Conservation (phyloP, 345 rosid genomes). For the Sonneratia alba region DNA sequence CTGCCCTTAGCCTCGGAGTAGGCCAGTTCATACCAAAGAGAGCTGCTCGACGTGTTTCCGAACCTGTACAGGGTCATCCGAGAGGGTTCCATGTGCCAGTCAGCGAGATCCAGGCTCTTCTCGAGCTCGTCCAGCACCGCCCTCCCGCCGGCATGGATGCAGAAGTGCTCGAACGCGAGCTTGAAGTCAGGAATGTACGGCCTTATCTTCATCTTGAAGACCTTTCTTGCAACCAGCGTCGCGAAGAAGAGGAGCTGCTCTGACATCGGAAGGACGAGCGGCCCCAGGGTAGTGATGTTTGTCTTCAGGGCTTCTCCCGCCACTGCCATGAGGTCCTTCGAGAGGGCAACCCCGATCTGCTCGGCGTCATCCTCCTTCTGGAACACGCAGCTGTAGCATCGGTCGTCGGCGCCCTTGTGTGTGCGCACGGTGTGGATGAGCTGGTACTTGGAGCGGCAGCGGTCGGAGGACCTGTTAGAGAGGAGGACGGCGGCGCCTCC, state of each 20-base stretch:
- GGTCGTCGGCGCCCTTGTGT: conserved; percentile 47
- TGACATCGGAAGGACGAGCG: conserved; percentile 49
- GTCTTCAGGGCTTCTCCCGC: conserved; percentile 62
- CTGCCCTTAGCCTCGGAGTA: conserved; percentile 62
- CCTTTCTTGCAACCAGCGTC: conserved; percentile 28
- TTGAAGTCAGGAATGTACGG: conserved; percentile 59
- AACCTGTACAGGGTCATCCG: conserved; percentile 66
- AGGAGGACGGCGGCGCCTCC: conserved; percentile 53
- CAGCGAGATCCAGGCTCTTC: conserved; percentile 42
- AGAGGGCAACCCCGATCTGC: conserved; percentile 35
- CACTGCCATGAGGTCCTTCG: conserved; percentile 46
- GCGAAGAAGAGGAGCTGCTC: conserved; percentile 42
- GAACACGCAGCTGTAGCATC: conserved; percentile 35
- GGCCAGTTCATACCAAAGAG: conserved; percentile 68
- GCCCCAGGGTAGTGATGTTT: conserved; percentile 57
- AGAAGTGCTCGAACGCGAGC: conserved; percentile 67
- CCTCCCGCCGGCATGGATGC: conserved; percentile 63
- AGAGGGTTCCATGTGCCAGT: conserved; percentile 73
- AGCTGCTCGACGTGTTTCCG: conserved; percentile 66
- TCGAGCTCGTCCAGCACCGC: conserved; percentile 59
- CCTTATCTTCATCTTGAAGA: conserved; percentile 36
- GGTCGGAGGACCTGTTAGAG: conserved; percentile 34
- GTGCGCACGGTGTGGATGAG: conserved; percentile 47
- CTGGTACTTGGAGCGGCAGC: conserved; percentile 36
- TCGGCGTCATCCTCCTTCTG: conserved; percentile 43